phyloP scores from a whole-genome alignment of 202 grass and related monocot species.

The Zizania palustris region DNA sequence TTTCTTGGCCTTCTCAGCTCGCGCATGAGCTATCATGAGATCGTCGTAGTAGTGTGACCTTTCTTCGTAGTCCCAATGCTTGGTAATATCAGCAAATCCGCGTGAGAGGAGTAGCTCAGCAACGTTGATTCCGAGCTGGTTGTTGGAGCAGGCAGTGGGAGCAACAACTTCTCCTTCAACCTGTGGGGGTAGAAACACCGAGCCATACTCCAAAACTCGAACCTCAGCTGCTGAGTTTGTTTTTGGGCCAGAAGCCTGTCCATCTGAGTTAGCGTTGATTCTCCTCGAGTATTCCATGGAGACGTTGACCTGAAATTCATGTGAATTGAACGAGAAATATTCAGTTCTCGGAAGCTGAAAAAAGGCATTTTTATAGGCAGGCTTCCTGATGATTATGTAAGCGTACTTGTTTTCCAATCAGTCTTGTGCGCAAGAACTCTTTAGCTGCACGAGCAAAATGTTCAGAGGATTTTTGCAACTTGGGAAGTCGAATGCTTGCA shows the following conservation, averaged over 20 bases:
- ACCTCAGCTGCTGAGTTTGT: conserved; percentile 47
- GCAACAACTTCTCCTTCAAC: conserved; percentile 63
- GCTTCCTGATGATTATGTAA: not conserved
- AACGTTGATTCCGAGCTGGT: conserved; percentile 64
- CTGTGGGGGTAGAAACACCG: conserved; percentile 68
- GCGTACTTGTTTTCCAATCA: conserved; percentile 90
- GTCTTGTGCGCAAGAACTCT: conserved; percentile 83
- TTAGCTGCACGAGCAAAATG: conserved; percentile 79
- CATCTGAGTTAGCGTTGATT: conserved; percentile 54
- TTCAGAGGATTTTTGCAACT: conserved; percentile 62
- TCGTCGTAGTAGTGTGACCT: conserved; percentile 92
- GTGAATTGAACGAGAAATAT: not conserved
- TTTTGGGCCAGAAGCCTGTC: conserved; percentile 49
- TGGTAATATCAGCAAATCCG: conserved; percentile 70
- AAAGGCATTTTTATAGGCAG: not conserved
- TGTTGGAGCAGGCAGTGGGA: conserved; percentile 40
- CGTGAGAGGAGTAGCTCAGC: conserved; percentile 81
- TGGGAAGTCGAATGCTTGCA: conserved; percentile 88
- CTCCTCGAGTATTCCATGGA: conserved; percentile 96
- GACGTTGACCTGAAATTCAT: conserved; percentile 72
- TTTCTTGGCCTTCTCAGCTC: conserved; percentile 86
- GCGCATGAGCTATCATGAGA: conserved; percentile 79
- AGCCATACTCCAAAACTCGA: conserved; percentile 91
- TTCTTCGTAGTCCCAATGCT: conserved; percentile 92
- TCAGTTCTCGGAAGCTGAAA: not conserved